Base-by-base conservation (phyloP, 2,329 filamentous ascomycete genomes). In the Thielaviopsis punctulata region DNA sequence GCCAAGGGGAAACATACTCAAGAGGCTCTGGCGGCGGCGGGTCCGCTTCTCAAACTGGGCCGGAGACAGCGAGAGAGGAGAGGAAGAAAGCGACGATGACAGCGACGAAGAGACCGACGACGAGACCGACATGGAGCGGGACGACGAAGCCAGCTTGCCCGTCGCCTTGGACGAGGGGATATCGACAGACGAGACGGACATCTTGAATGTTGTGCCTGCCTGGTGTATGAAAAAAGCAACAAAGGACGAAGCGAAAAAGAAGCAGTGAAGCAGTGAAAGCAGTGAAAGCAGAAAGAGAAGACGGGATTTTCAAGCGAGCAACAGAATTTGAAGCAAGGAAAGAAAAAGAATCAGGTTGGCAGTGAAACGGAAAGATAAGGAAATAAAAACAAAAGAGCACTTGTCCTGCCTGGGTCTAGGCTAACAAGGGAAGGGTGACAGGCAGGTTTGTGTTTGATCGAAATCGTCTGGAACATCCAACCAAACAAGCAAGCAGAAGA, bases 171-270 rank as follows among this genome's bases (percentile, higher is more conserved):
- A 66, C 56, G 65, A 65, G 59, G 81, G 82, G 59, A 87, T 86
- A 58, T 75, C 71, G 66, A 86, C 86, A 55, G 79, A 83, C 30
- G 30, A 36, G 55, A 80, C 80, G 55, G 79, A 80, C 78, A 82
- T 79, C 58, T 57, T 65, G 57, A 59, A 54, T 57, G 45, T 55
- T 52, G 51, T 49, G 52, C 45, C 41, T 24, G 27, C 12, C 19
- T 24, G n/a, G n/a, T 27, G 36, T 21, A 21, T 8, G 48, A 18
- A 21, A 39, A 12, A 47, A 2, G 21, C 21, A 41, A 30, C 10
- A 24, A 27, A 41, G 45, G 24, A 49, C 43, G 22, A 27, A 36
- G 46, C 23, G 15, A 48, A 13, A 43, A 53, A 36, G 45, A 48
- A 51, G 33, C 51, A 46, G 52, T 49, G 43, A 43, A 30, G 27